Evolutionary conservation across 208 protist species (phyloP).

Genomic region (Acanthamoeba sp.): DNA sequence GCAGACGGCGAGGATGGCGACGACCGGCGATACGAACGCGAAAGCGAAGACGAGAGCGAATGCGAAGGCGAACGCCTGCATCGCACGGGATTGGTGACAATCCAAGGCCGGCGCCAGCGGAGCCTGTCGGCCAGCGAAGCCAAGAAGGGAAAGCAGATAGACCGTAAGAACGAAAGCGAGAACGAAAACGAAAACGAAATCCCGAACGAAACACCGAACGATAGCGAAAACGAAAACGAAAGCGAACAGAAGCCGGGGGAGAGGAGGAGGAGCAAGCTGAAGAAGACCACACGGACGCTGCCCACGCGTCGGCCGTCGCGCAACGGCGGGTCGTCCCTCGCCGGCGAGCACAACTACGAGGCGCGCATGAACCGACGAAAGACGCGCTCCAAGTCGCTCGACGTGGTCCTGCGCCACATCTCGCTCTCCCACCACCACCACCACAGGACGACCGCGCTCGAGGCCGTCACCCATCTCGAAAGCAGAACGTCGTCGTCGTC

Average conservation of each 20-base stretch:
- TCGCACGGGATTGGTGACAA: not conserved
- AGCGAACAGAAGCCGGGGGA: not conserved
- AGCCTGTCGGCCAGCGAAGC: not conserved
- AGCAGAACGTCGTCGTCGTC: too few species aligned
- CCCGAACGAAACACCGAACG: too few species aligned
- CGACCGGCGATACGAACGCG: too few species aligned
- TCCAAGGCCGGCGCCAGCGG: not conserved
- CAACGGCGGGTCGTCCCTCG: not conserved
- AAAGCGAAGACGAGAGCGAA: too few species aligned
- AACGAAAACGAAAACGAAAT: conserved; percentile 46
- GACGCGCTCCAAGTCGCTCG: conserved; percentile 3
- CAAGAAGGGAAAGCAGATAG: not conserved
- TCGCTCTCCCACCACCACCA: not conserved
- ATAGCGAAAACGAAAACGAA: not conserved
- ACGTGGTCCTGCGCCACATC: not conserved
- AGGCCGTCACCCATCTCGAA: not conserved
- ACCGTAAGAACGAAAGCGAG: not conserved
- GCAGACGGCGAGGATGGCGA: too few species aligned
- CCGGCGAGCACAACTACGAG: not conserved
- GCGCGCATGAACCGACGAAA: not conserved
- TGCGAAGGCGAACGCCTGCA: not conserved
- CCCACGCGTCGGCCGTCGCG: too few species aligned
- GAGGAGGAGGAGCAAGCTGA: not conserved
- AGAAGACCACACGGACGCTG: not conserved
- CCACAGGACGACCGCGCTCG: not conserved